Evolutionary conservation across 371 early-diverging fungal genomes (phyloP).

Genomic region (Haplosporangium sp.): DNA sequence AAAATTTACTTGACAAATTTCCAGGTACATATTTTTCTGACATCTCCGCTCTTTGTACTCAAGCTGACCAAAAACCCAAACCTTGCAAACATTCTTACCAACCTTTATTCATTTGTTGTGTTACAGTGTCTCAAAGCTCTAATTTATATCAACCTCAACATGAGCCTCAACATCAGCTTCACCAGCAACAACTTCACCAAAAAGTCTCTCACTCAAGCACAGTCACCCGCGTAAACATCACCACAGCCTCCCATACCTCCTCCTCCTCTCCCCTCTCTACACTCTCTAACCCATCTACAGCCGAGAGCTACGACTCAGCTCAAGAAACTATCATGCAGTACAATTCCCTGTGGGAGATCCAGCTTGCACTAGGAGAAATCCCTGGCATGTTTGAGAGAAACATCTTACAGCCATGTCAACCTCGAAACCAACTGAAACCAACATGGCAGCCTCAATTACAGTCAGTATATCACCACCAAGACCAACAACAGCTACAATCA

Average conservation of each 20-base stretch:
- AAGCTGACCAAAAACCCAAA: no score
- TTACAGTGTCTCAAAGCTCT: neutral
- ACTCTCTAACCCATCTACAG: neutral
- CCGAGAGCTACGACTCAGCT: neutral
- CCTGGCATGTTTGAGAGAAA: slow-evolving; percentile 40
- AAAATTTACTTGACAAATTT: slow-evolving; percentile 7
- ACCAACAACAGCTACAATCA: neutral
- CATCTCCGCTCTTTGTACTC: no score
- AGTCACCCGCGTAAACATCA: slow-evolving; percentile 13
- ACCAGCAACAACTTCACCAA: slow-evolving; percentile 3
- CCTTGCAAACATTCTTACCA: neutral
- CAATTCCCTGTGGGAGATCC: slow-evolving; percentile 45
- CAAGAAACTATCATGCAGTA: slow-evolving; percentile 11
- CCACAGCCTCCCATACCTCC: slow-evolving; percentile 8
- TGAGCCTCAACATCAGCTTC: slow-evolving; percentile 2
- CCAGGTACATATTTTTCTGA: slow-evolving; percentile 12
- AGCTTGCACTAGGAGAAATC: slow-evolving; percentile 41
- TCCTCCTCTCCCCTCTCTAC: no score
- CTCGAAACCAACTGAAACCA: neutral
- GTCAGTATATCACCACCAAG: neutral
- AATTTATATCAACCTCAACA: no score
- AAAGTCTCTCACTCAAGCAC: slow-evolving; percentile 18
- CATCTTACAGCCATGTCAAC: slow-evolving; percentile 27
- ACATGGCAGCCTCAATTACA: neutral
- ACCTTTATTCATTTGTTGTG: neutral